Evolutionary conservation across 345 rosid species (phyloP), one percentile per base, ranked within the genome.

Genomic region (Nasturtium officinale): DNA sequence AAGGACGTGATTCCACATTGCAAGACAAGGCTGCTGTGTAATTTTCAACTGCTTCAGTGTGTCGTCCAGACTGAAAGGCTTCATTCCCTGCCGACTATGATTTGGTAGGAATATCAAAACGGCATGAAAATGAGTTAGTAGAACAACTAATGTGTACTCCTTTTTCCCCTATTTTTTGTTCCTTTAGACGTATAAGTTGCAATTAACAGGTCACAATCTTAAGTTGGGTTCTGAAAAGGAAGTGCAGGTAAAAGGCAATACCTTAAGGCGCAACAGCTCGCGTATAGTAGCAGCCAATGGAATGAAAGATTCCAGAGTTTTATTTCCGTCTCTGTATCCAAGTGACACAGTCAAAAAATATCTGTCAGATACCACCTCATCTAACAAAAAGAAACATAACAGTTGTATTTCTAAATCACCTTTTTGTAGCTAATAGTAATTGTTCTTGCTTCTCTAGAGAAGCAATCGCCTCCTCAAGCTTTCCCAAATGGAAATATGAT

Each of bases 41-140:
- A 77, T 87, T 89, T 66, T 91, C 98, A 72, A 90, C 83, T 54
- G 99, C 99, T 85, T 95, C 99, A 37, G 85, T 69, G 83, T 91
- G 82, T 58, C 79, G 86, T 79, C 97, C 97, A 67, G 90, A 83
- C 81, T 86, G 98, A 71, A 90, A 91, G 63, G 99, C 96, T 81
- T 87, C 94, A 82, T 95, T 95, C 74, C 99, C 99, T 67, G 98
- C 90, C 67, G 78, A 75, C 99, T 95, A 82, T 63, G 28, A 46
- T 55, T 57, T 37, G 28, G 43, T 56, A 47, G 42, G 30, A 62
- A 62, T 62, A 45, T 69, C 23, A 76, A 53, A 76, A 61, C 3
- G 29, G 52, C 20, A 52, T 11, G 6, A 45, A 69, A 15, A 37
- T 33, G 43, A 69, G 38, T 45, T 63, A 25, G 63, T 9, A 16